Base-by-base conservation (phyloP, 306 rosid genomes). In the Cucumis cinereus region DNA sequence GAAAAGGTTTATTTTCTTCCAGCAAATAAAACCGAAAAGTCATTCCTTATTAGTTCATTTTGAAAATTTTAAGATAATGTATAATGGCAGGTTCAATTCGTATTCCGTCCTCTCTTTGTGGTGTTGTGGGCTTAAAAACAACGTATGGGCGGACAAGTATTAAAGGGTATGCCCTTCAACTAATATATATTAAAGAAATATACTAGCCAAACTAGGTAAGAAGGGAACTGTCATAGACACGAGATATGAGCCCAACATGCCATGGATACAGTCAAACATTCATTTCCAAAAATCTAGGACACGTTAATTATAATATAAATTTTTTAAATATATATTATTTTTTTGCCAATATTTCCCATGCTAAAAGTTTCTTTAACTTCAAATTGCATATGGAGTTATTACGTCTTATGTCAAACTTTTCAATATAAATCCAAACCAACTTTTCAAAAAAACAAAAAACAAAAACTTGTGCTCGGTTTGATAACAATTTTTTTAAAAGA, bases 81-180 rank as follows among this genome's bases (percentile, higher is more conserved):
- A 62, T 75, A 84, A 84, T 22, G 77, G 86, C 97, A 93, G 98
- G 98, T 82, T 93, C 98, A 10, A 45, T 93, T 57, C 96, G 98
- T 57, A 93, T 93, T 85, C 98, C 97, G 82, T 91, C 97, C 73
- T 90, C 98, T 69, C 97, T 93, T 78, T 93, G 98, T 23, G 97
- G 97, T 74, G 97, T 91, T 43, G 98, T 93, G 81, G 98, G 98
- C 68, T 81, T 93, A 78, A 93, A 93, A 88, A 74, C 92, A 84
- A 93, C 89, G 28, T 91, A 88, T 73, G 98, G 91, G 26, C 89
- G 96, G 75, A 84, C 90, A 47, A 85, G 86, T 81, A 93, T 92
- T 77, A 22, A 70, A 57, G 98, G 97, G 97, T 93, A 87, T 87
- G 87, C 86, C 79, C 79, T 83, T 63, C 35, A 77, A 43, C 62